Percentiles rank a stretch among this genome's conserved stretches.
Conservation (phyloP, 352 stramenopile species). For the Nothophytophthora sp. region DNA sequence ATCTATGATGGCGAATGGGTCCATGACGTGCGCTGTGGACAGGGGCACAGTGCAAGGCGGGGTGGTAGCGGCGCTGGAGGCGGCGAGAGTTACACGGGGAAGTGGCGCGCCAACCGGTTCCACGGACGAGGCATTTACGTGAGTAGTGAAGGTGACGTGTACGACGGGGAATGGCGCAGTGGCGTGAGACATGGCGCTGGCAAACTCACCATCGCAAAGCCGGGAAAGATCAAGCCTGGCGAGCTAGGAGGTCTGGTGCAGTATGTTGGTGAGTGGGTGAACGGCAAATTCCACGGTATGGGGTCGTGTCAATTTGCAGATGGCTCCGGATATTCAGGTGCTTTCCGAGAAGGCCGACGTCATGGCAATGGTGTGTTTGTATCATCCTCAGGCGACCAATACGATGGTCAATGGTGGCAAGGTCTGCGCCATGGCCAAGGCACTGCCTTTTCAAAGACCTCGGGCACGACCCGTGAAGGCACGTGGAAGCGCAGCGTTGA, state of each 20-base stretch:
- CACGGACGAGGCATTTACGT: slow-evolving; percentile 68
- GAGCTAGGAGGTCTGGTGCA: slow-evolving; percentile 48
- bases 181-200: slow-evolving; percentile 60
- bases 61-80: slow-evolving; percentile 32
- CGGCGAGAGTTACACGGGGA: slow-evolving; percentile 68
- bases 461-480: slow-evolving; percentile 65
- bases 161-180: slow-evolving; percentile 67
- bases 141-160: slow-evolving; percentile 59
- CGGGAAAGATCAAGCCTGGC: neutral
- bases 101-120: slow-evolving; percentile 69
- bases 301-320: slow-evolving; percentile 87
- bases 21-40: slow-evolving; percentile 66
- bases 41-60: slow-evolving; percentile 69
- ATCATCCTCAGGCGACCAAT: slow-evolving; percentile 42
- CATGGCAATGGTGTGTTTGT: slow-evolving; percentile 74
- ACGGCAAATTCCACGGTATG: slow-evolving; percentile 65
- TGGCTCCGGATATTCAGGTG: slow-evolving; percentile 89
- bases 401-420: slow-evolving; percentile 80
- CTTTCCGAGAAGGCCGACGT: slow-evolving; percentile 68
- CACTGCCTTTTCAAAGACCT: slow-evolving; percentile 46
- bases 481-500: slow-evolving; percentile 61
- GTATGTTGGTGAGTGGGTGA: slow-evolving; percentile 68
- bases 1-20: slow-evolving; percentile 85
- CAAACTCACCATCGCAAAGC: slow-evolving; percentile 45
- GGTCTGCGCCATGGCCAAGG: slow-evolving; percentile 73